These are phyloP conservation scores for Blastosporella zonata DNA, from an alignment of 1,284 basidiomycete genomes.

Conservation along the genomic window DNA sequence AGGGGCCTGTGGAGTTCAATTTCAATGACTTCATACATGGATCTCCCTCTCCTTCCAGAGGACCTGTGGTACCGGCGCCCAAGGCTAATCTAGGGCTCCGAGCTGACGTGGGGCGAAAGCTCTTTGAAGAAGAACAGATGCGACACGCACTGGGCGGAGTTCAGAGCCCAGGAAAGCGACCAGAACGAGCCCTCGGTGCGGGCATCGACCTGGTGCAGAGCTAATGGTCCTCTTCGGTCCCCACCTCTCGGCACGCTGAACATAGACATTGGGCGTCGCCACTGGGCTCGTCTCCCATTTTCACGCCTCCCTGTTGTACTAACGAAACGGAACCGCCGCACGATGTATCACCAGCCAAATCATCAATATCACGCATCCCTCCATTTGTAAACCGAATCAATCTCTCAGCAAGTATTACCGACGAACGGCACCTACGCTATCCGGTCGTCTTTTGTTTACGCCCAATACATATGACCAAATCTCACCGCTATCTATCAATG, in stretches of 20 bases:
- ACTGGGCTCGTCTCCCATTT: constrained; percentile 12
- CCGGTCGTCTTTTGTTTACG: constrained; percentile 13
- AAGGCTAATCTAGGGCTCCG: constrained; percentile 48
- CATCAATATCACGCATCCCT: constrained; percentile 22
- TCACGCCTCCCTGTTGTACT: constrained; percentile 31
- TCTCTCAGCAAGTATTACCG: constrained; percentile 18
- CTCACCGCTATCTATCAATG: constrained; percentile 18
- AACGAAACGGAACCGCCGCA: constrained; percentile 33
- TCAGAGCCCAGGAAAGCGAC: constrained; percentile 24
- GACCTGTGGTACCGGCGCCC: constrained; percentile 23
- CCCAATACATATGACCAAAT: constrained; percentile 17
- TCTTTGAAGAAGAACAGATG: constrained; percentile 69
- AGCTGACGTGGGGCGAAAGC: constrained; percentile 60
- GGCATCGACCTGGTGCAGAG: constrained; percentile 49
- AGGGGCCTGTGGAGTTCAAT: constrained; percentile 46
- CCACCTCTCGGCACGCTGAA: constrained; percentile 20
- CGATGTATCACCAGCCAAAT: constrained; percentile 36
- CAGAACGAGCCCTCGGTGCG: constrained; percentile 37
- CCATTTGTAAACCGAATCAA: constrained; percentile 18
- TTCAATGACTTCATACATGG: constrained; percentile 71
- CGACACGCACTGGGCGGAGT: constrained; percentile 27
- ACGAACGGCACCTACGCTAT: constrained; percentile 18
- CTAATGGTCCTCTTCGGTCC: constrained; percentile 23
- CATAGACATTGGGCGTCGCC: constrained; percentile 23
- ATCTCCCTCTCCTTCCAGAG: constrained; percentile 56